Base-by-base conservation (phyloP, 1,284 basidiomycete genomes). In the Xerocomus minutiporus region DNA sequence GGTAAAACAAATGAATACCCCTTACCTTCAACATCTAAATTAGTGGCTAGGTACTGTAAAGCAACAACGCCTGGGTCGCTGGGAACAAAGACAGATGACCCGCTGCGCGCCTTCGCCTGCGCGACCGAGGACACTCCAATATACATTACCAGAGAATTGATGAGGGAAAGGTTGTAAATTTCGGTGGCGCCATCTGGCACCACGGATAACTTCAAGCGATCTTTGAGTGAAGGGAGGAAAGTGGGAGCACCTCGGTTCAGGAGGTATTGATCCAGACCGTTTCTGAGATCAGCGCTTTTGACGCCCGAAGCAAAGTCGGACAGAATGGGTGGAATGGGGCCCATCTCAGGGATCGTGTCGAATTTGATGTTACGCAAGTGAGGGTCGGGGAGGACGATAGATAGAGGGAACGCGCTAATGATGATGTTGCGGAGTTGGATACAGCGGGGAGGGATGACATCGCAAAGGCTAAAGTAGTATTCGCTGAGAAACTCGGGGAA, bases 401-500 rank as follows among this genome's bases (percentile, higher is more conserved):
- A 76, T n/a, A 84, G 79, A n/a, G 97, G 96, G 81, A 94, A 99
- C 20, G 96, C 95, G 67, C 92, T 91, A 55, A 98, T 86, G 58
- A 99, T 86, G 72, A 99, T 86, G 75, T 99, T 99, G 64, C 93
- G 90, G 54, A 99, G 81, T 74, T 99, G 97, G 57, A 96, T 88
- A 80, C 95, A 98, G 63, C 90, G 86, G 17, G 88, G 77, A 43
- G 97, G 97, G 58, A 99, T 91, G 56, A 83, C 86, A 60, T 98
- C 95, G 68, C 93, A 93, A 43, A 99, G 82, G 44, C 91, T 89
- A 76, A 97, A 95, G 73, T 97, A 96, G 70, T 97, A 94, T 74
- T 96, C 93, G 70, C 89, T 91, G 57, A 99, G 80, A 79, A 98
- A 99, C 60, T 98, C 95, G 46, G 97, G 96, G 80, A 97, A 98